phyloP scores from a whole-genome alignment of 768 basidiomycete species.

The Leccinum barrowsii region DNA sequence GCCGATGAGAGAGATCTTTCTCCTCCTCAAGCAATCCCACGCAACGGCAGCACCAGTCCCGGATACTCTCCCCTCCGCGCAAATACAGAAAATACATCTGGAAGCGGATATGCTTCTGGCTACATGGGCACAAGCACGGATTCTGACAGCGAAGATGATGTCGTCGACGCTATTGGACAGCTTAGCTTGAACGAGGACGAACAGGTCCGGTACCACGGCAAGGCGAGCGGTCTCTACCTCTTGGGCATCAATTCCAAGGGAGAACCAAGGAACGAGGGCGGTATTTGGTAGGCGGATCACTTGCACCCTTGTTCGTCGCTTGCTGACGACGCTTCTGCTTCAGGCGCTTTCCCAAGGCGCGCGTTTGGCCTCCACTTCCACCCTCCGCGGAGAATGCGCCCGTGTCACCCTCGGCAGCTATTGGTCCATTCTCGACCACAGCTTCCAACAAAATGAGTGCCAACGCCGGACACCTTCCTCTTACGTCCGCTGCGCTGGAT shows the following conservation, averaged over 20 bases:
- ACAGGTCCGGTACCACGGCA: conserved; percentile 84
- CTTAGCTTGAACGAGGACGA: conserved; percentile 84
- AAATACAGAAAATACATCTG: conserved; percentile 11
- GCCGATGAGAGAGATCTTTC: conserved; percentile 10
- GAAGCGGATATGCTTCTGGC: conserved; percentile 20
- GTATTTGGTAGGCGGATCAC: conserved; percentile 58
- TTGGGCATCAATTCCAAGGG: conserved; percentile 56
- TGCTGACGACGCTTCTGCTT: conserved; percentile 5
- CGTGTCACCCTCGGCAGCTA: conserved; percentile 7
- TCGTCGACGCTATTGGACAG: conserved; percentile 77
- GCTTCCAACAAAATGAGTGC: conserved; percentile 7
- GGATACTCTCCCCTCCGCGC: conserved; percentile 15
- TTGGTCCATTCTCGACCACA: conserved; percentile 1
- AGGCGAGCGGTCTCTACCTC: conserved; percentile 77
- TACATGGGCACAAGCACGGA: conserved; percentile 32
- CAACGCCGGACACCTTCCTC: conserved; percentile 7
- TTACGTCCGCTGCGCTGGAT: conserved; percentile 26
- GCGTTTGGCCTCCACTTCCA: conserved; percentile 78
- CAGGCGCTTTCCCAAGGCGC: conserved; percentile 81
- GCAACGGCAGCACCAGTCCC: conserved; percentile 18
- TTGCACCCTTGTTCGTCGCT: conserved; percentile 9
- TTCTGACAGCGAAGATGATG: conserved; percentile 39
- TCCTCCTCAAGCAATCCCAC: conserved; percentile 7
- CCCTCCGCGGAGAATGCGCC: conserved; percentile 25
- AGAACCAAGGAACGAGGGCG: conserved; percentile 69